These are phyloP conservation scores for Pichia inconspicua DNA, from an alignment of 1,139 yeast species.

Conservation along the genomic window DNA sequence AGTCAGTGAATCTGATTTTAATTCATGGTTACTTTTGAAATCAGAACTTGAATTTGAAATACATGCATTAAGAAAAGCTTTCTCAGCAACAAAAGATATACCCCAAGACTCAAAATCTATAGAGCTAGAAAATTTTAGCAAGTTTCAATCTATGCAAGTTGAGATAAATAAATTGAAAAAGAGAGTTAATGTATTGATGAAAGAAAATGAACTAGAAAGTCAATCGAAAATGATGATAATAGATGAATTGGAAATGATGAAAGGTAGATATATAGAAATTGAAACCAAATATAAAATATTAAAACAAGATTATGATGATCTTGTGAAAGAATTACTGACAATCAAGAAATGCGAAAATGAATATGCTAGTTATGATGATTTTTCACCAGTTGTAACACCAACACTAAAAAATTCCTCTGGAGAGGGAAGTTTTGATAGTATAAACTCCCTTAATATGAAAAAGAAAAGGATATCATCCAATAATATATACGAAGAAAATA, in stretches of 20 bases:
- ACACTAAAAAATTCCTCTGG: neutral
- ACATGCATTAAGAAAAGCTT: slow-evolving; percentile 10
- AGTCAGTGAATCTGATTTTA: slow-evolving; percentile 25
- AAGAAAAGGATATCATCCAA: neutral
- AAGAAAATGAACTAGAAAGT: slow-evolving; percentile 39
- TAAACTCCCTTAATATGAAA: neutral
- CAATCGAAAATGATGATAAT: slow-evolving; percentile 45
- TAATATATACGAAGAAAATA: neutral
- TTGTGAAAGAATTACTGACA: slow-evolving; percentile 18
- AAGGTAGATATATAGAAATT: slow-evolving; percentile 34
- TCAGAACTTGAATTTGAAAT: slow-evolving; percentile 19
- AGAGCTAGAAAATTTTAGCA: neutral
- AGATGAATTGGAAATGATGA: slow-evolving; percentile 46
- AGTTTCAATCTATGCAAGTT: slow-evolving; percentile 20
- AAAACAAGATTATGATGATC: slow-evolving; percentile 23
- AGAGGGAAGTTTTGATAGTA: neutral
- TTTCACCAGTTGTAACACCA: neutral
- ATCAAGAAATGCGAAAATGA: slow-evolving; percentile 7
- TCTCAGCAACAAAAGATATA: neutral
- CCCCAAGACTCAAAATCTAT: neutral
- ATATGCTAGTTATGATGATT: slow-evolving; percentile 3
- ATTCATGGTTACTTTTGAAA: slow-evolving; percentile 24
- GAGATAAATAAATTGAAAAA: slow-evolving; percentile 33
- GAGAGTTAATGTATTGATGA: slow-evolving; percentile 39
- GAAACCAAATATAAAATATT: slow-evolving; percentile 22